Conservation (phyloP, 164 flowering plant genomes). For the Santalum album region DNA sequence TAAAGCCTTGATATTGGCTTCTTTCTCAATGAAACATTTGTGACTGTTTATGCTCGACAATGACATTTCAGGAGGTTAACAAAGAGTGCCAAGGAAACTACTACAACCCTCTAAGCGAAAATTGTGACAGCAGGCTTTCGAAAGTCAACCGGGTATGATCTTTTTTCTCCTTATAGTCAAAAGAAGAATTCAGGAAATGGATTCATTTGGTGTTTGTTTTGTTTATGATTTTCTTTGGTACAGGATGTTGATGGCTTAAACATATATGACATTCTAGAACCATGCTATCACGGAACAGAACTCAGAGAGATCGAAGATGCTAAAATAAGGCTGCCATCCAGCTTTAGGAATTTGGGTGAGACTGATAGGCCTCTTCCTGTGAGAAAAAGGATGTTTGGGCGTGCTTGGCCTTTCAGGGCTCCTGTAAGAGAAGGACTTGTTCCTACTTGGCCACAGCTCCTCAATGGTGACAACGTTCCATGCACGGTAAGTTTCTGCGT, state of each 20-base stretch:
- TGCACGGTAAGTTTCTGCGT: slow-evolving; percentile 66
- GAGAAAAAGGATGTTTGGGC: slow-evolving; percentile 88
- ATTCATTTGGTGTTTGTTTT: neutral
- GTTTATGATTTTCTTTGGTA: slow-evolving; percentile 1
- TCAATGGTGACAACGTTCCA: slow-evolving; percentile 37
- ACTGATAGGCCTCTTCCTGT: slow-evolving; percentile 77
- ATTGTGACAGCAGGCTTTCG: slow-evolving; percentile 34
- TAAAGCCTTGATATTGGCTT: neutral
- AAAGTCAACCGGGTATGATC: slow-evolving; percentile 50
- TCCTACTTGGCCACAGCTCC: slow-evolving; percentile 85
- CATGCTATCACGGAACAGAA: slow-evolving; percentile 55
- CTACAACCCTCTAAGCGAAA: slow-evolving; percentile 28
- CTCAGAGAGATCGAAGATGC: slow-evolving; percentile 11
- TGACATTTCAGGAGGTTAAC: slow-evolving; percentile 31
- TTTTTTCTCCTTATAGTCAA: neutral
- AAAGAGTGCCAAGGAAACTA: slow-evolving; percentile 49
- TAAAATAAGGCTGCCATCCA: slow-evolving; percentile 43
- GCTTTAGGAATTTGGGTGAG: slow-evolving; percentile 68
- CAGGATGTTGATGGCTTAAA: slow-evolving; percentile 57
- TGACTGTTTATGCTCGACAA: too few species aligned
- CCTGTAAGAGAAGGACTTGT: slow-evolving; percentile 74
- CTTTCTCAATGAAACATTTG: too few species aligned
- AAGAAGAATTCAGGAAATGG: neutral
- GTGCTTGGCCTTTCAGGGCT: slow-evolving; percentile 88
- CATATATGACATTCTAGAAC: slow-evolving; percentile 80